Evolutionary conservation across 148 eudicot species (phyloP).

Genomic region (Fagopyrum tataricum): DNA sequence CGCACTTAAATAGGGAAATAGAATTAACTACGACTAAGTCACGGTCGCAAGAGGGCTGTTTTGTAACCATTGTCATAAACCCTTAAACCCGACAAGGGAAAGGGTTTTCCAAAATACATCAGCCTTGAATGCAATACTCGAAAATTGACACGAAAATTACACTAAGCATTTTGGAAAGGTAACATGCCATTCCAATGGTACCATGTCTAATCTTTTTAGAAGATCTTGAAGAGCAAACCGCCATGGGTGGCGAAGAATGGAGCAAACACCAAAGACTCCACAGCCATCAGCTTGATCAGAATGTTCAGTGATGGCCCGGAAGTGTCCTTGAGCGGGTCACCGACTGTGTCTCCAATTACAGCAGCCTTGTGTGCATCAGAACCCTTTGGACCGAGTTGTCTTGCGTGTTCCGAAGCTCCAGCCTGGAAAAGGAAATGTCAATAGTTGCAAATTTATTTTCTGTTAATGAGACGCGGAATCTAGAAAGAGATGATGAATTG

Average conservation of each 20-base stretch:
- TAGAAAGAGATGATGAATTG: background rate
- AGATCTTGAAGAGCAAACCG: constrained; percentile 76
- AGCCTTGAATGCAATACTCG: background rate
- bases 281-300: constrained; percentile 94
- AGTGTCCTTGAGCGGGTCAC: constrained; percentile 95
- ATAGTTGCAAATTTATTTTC: background rate
- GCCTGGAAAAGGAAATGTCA: constrained; percentile 32
- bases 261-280: constrained; percentile 91
- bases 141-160: background rate
- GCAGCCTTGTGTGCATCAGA: constrained; percentile 94
- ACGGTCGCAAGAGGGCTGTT: background rate
- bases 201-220: constrained; percentile 19
- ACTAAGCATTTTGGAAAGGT: background rate
- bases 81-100: background rate
- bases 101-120: background rate
- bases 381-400: constrained; percentile 73
- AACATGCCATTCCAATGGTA: background rate
- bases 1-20: too few relatives aligned
- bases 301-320: constrained; percentile 93
- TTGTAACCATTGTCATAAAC: background rate
- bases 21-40: too few relatives aligned
- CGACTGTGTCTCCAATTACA: constrained; percentile 88
- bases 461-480: background rate
- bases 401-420: constrained; percentile 74
- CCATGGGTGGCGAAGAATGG: constrained; percentile 95